Conservation (phyloP, 768 basidiomycete species). For the Macrolepiota dolichaula region DNA sequence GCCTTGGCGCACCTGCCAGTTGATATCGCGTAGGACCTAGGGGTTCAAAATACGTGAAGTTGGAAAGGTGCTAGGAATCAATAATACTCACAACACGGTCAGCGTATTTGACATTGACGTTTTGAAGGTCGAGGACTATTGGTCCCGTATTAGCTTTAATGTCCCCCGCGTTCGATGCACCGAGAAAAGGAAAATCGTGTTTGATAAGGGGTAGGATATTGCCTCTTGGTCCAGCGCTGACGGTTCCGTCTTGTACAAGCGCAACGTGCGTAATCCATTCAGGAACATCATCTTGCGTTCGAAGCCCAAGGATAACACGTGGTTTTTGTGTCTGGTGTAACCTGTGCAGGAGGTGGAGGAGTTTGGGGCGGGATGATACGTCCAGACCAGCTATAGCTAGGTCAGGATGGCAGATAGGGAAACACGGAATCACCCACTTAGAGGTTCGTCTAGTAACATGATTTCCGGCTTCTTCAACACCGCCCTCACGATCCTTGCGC, state of each 20-base stretch:
- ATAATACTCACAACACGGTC: slow-evolving; percentile 46
- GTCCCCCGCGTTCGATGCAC: not conserved
- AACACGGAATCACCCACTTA: slow-evolving; percentile 50
- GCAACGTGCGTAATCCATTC: slow-evolving; percentile 72
- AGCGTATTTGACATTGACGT: slow-evolving; percentile 71
- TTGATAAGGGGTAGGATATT: slow-evolving; percentile 31
- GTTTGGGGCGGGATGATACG: slow-evolving; percentile 39
- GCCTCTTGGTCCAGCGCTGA: slow-evolving; percentile 49
- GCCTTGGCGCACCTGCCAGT: slow-evolving; percentile 80
- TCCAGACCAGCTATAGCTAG: slow-evolving; percentile 72
- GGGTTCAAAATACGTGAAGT: not conserved
- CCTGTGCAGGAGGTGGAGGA: slow-evolving; percentile 18
- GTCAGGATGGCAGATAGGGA: not conserved
- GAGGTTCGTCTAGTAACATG: slow-evolving; percentile 87
- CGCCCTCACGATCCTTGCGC: slow-evolving; percentile 80
- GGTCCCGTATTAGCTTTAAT: slow-evolving; percentile 11
- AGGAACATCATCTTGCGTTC: slow-evolving; percentile 70
- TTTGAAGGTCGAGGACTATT: slow-evolving; percentile 55
- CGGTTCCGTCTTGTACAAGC: slow-evolving; percentile 42
- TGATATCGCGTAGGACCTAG: slow-evolving; percentile 73
- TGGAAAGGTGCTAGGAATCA: not conserved
- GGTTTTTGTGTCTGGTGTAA: slow-evolving; percentile 18
- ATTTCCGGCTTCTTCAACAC: slow-evolving; percentile 69
- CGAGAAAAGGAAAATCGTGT: not conserved
- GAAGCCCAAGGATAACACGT: slow-evolving; percentile 27